Conservation (phyloP, 2,329 filamentous ascomycete genomes). For the Hyphodiscus sp. region DNA sequence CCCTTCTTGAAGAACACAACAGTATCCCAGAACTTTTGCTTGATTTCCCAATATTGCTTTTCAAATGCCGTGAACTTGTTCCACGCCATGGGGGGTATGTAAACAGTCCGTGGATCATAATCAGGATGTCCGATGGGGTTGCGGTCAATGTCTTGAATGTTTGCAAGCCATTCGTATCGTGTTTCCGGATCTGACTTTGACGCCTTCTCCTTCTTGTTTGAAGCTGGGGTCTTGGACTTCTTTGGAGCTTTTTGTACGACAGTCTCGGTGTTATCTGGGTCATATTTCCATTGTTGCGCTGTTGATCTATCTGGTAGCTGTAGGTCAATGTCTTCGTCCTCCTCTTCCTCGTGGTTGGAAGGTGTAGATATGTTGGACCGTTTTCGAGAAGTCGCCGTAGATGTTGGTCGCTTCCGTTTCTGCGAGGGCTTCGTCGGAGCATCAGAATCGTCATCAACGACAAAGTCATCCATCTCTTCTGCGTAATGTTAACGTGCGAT, state of each 20-base stretch:
- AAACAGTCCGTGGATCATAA: constrained; percentile 87
- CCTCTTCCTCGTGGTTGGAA: constrained; percentile 35
- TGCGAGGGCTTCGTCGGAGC: constrained; percentile 49
- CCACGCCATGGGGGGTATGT: constrained; percentile 76
- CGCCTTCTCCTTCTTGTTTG: constrained; percentile 50
- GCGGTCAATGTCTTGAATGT: constrained; percentile 76
- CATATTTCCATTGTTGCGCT: constrained; percentile 75
- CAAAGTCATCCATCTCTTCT: constrained; percentile 78
- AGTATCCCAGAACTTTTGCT: constrained; percentile 94
- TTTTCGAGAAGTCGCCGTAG: constrained; percentile 54
- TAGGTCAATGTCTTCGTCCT: constrained; percentile 47
- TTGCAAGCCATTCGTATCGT: constrained; percentile 84
- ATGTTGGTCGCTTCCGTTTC: constrained; percentile 58
- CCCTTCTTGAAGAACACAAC: constrained; percentile 99
- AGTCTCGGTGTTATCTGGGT: constrained; percentile 51
- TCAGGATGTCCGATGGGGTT: constrained; percentile 75
- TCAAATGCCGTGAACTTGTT: constrained; percentile 86
- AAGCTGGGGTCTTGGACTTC: constrained; percentile 30
- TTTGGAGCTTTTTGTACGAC: constrained; percentile 40
- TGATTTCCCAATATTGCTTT: constrained; percentile 99
- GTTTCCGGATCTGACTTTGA: constrained; percentile 77
- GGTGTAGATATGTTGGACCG: constrained; percentile 50
- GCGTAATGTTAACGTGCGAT: constrained; percentile 2
- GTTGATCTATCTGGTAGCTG: constrained; percentile 60
- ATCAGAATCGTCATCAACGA: constrained; percentile 77